phyloP scores from a whole-genome alignment of 2,329 filamentous ascomycete genomes.

The Penicillium frequentans region DNA sequence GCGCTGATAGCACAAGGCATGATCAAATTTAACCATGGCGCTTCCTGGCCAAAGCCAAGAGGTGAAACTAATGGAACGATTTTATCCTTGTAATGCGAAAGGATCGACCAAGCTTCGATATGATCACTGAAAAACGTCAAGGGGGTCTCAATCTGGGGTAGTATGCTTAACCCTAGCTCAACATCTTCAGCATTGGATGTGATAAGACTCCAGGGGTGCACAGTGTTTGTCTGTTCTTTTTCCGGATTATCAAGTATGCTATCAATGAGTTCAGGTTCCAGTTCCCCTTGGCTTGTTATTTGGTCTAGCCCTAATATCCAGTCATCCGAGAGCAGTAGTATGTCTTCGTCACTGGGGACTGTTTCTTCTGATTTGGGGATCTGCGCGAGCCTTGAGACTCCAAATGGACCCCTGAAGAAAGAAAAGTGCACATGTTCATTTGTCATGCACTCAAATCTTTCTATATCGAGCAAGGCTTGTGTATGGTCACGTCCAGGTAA shows the following conservation, averaged over 20 bases:
- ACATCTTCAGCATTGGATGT: not conserved
- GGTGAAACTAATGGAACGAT: slow-evolving; percentile 15
- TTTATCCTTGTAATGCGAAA: slow-evolving; percentile 17
- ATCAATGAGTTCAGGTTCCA: not conserved
- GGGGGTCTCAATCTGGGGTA: not conserved
- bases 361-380: not conserved
- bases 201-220: not conserved
- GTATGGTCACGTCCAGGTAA: slow-evolving; percentile 1
- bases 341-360: not conserved
- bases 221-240: not conserved
- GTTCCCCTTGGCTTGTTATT: not conserved
- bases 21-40: slow-evolving; percentile 11
- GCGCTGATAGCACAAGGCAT: slow-evolving; percentile 14
- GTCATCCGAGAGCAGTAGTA: not conserved
- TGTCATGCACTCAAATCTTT: slow-evolving; percentile 1
- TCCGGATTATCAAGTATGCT: not conserved
- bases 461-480: slow-evolving; percentile 12
- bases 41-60: slow-evolving; percentile 9
- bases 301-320: not conserved
- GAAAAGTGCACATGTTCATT: not conserved
- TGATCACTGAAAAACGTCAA: not conserved
- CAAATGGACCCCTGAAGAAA: slow-evolving; percentile 16
- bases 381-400: slow-evolving; percentile 7
- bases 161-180: not conserved
- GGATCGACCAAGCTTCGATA: slow-evolving; percentile 13